Base-by-base conservation (phyloP, 306 rosid genomes). In the Luffa acutangula region DNA sequence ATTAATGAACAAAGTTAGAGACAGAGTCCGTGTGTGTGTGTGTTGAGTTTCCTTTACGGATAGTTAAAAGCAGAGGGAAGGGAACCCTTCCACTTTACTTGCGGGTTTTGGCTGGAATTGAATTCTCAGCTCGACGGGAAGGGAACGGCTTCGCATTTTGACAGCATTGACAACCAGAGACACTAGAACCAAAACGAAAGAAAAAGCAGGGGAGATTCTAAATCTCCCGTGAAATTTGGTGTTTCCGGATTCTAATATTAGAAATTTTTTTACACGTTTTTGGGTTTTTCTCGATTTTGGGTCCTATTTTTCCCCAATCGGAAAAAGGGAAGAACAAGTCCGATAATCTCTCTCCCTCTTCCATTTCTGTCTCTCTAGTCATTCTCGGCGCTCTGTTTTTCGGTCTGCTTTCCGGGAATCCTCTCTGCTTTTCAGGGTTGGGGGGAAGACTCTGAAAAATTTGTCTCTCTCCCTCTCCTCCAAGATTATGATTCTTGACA, bases 21-120 rank as follows among this genome's bases (percentile, higher is more conserved):
- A 0, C 31, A 8, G 15, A 21, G 15, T 59, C 65, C 37, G 37
- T 59, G 69, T 62, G 57, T 2, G 58, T 65, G 17, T 54, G 53
- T 41, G 14, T 91, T 81, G 90, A 90, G 92, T 89, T 89, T 84
- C 83, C 90, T 86, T 88, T 56, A 86, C 86, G 91, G 81, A 77
- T 71, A 60, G 89, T 87, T 80, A 33, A 53, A 64, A 48, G 52
- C 37, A 73, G 36, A 73, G 74, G 71, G 41, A 85, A 73, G 74
- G 71, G 41, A 85, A 25, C 31, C 42, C 21, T 39, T n/a, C 20
- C 76, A 45, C 53, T 70, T 70, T 70, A 20, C 18, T 43, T 70
- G 9, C n/a, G 53, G 53, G 12, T 41, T 42, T 69, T 41, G 36
- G 52, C 20, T 66, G 31, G 31, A 25, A 25, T 25, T 25, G 39